Percentiles rank a stretch among this genome's conserved stretches.
These are phyloP conservation scores for Backusella australiensis DNA, from an alignment of 192 early-diverging fungal genomes.

Conservation along the genomic window DNA sequence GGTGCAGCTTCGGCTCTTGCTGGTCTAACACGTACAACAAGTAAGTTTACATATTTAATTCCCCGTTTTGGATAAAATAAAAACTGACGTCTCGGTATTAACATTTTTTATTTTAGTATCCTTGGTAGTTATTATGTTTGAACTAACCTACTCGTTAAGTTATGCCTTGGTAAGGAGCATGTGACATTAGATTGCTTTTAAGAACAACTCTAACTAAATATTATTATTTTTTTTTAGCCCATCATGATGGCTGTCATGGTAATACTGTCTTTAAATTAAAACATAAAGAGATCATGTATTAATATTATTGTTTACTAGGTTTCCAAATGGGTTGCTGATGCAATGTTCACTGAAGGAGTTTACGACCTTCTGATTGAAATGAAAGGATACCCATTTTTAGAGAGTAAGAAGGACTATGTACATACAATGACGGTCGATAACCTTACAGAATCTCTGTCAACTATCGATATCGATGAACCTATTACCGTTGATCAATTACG, in stretches of 20 bases:
- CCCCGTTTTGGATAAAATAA: background rate
- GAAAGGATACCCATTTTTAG: conserved; percentile 72
- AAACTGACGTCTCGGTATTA: background rate
- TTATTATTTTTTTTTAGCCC: conserved; percentile 21
- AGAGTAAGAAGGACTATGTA: conserved; percentile 72
- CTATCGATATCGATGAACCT: conserved; percentile 60
- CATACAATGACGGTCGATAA: conserved; percentile 58
- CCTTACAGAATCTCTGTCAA: conserved; percentile 63
- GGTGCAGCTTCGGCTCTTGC: conserved; percentile 88
- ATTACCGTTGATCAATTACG: conserved; percentile 57
- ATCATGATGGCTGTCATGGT: conserved; percentile 36
- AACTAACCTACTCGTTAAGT: conserved; percentile 90
- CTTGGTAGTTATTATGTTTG: conserved; percentile 97
- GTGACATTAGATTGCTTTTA: background rate
- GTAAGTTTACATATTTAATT: conserved; percentile 13
- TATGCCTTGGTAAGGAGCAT: conserved; percentile 62
- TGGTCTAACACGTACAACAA: conserved; percentile 84
- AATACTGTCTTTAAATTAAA: background rate
- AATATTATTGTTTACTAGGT: background rate
- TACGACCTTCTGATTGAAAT: conserved; percentile 73
- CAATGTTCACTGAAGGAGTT: conserved; percentile 56
- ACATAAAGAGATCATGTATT: background rate
- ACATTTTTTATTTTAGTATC: conserved; percentile 44
- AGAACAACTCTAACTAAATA: background rate
- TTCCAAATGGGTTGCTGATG: conserved; percentile 74